Base-by-base conservation (phyloP, 1,139 yeast species). In the Suhomyces guaymorum region DNA sequence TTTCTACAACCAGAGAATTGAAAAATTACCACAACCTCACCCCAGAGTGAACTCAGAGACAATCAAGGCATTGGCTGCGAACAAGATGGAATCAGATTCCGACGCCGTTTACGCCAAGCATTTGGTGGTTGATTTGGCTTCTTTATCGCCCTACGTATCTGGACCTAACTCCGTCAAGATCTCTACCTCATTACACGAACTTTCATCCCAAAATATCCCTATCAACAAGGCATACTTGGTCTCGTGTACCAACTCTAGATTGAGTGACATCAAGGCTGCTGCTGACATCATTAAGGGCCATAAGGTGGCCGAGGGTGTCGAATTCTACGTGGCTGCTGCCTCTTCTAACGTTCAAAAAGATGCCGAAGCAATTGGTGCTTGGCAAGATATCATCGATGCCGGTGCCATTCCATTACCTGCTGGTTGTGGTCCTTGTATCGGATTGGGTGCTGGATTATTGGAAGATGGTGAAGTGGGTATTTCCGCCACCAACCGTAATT, bases 381-480 rank as follows among this genome's bases (percentile, higher is more conserved):
- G 99, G 98, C 76, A 89, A 52, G 80, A 79, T 21, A 74, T 94
- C 36, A 54, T 92, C 28, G 92, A 83, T 37, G 95, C 97, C 10
- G 99, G 99, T 33, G 96, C 97, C 38, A 86, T 70, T 51, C 90
- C 97, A 23, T 76, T 92, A 50, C 97, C 97, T 12, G 96, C 98
- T 13, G 99, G 99, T 15, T 92, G 99, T 67, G 99, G 99, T 31
- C 99, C 99, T 24, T 92, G 99, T 69, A 92, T 92, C 55, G 99
- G 99, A 28, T 74, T 92, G 39, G 99, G 99, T 42, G 75, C 94
- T 24, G 99, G 99, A 34, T 70, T 92, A 44, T 72, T 92, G 51
- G 81, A 92, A 61, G 92, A 88, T 30, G 98, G 98, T 28, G 97
- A 92, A 62, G 95, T 94, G 39, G 98, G 99, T 46, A 94, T 92